Percentiles rank a stretch among this genome's conserved stretches.
Evolutionary conservation across 495 filamentous ascomycete genomes (phyloP).

Genomic region (Penicillium ochrochloron): DNA sequence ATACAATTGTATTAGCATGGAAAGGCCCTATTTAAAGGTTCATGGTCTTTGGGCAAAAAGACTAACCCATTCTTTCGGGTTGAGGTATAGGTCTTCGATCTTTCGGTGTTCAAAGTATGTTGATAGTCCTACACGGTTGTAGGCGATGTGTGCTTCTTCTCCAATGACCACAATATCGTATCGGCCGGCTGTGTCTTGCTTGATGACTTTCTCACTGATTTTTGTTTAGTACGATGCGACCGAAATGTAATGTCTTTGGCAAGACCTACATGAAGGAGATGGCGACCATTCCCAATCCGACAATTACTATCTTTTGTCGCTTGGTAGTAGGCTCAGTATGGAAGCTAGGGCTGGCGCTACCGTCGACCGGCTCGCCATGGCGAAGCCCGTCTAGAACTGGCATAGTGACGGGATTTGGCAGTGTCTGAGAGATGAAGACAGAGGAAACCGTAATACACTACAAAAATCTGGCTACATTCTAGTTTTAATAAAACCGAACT

Average conservation of each 20-base stretch:
- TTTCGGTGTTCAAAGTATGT: constrained; percentile 91
- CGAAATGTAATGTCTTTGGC: not conserved
- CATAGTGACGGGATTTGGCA: constrained; percentile 28
- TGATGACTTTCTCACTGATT: constrained; percentile 83
- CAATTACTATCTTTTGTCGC: constrained; percentile 78
- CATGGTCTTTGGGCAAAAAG: constrained; percentile 8
- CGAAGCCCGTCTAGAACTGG: constrained; percentile 41
- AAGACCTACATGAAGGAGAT: constrained; percentile 80
- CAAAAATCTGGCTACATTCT: constrained; percentile 11
- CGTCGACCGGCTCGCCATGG: constrained; percentile 36
- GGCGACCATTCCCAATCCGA: constrained; percentile 95
- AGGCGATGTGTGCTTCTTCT: constrained; percentile 89
- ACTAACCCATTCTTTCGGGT: constrained; percentile 85
- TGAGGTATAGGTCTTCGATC: constrained; percentile 88
- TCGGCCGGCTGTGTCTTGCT: constrained; percentile 78
- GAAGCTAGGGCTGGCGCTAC: constrained; percentile 21
- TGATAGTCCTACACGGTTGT: constrained; percentile 95
- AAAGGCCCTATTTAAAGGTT: not conserved
- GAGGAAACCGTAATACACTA: constrained; percentile 1
- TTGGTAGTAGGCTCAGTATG: constrained; percentile 12
- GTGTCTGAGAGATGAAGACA: constrained; percentile 2
- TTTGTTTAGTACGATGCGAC: not conserved
- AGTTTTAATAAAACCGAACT: constrained; percentile 22
- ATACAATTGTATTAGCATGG: not conserved
- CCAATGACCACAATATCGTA: constrained; percentile 91